Conservation (phyloP, 1,139 yeast genomes). For the Diutina mesorugosa region DNA sequence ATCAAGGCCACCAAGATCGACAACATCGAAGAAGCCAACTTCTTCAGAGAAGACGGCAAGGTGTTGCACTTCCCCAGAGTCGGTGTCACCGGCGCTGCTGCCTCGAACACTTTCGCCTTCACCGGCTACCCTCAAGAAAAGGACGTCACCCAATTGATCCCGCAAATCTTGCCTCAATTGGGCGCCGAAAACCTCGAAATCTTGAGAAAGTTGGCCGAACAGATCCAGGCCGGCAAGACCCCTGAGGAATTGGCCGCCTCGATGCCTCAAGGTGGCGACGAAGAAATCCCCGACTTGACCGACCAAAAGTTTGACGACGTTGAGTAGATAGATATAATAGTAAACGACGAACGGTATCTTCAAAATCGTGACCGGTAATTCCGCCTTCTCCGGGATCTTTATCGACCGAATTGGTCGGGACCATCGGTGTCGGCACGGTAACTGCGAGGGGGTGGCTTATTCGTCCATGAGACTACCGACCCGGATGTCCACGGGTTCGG, state of each 20-base stretch:
- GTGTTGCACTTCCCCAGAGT: slow-evolving; percentile 94
- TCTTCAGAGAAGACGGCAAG: slow-evolving; percentile 93
- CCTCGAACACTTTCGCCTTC: slow-evolving; percentile 87
- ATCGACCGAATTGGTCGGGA: too few relatives aligned
- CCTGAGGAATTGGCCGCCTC: slow-evolving; percentile 33
- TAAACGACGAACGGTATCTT: background rate
- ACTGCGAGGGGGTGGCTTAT: background rate
- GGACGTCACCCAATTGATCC: slow-evolving; percentile 85
- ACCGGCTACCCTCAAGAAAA: slow-evolving; percentile 94
- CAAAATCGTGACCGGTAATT: background rate
- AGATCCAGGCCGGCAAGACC: slow-evolving; percentile 55
- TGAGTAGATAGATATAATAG: slow-evolving; percentile 28
- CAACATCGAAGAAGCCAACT: slow-evolving; percentile 92
- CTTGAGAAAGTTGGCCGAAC: slow-evolving; percentile 83
- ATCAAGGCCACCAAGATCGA: slow-evolving; percentile 82
- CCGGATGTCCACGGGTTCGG: background rate
- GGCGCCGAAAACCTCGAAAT: slow-evolving; percentile 93
- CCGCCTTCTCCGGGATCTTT: too few relatives aligned
- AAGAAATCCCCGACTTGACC: slow-evolving; percentile 86
- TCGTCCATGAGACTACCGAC: background rate
- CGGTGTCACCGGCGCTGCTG: slow-evolving; percentile 87
- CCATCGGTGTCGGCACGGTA: background rate
- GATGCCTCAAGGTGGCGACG: slow-evolving; percentile 43
- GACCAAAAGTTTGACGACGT: slow-evolving; percentile 90
- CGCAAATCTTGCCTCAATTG: slow-evolving; percentile 90